phyloP scores from a whole-genome alignment of 106 monocot species.

The Agapanthus africanus region DNA sequence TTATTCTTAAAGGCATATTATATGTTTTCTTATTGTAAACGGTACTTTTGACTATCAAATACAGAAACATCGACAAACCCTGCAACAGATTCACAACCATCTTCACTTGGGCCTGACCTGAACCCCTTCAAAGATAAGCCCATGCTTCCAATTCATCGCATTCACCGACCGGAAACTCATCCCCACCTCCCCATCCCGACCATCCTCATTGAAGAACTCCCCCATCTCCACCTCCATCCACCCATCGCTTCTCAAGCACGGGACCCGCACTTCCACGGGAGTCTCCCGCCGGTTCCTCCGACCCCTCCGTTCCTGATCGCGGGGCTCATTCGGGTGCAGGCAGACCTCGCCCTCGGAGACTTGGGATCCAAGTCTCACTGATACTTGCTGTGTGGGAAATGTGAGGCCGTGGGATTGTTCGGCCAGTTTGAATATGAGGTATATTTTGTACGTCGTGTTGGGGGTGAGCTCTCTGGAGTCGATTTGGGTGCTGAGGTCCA shows the following conservation, averaged over 20 bases:
- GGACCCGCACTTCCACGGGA: background rate
- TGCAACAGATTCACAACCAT: too few species aligned
- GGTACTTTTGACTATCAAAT: too few species aligned
- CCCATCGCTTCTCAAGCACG: constrained; percentile 3
- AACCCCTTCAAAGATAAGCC: constrained; percentile 4
- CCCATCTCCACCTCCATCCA: constrained; percentile 29
- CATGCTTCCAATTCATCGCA: background rate
- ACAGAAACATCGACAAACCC: too few species aligned
- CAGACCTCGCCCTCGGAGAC: background rate
- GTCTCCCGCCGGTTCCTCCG: background rate
- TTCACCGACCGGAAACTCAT: constrained; percentile 1
- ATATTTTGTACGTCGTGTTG: constrained; percentile 26
- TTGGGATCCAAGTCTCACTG: constrained; percentile 13
- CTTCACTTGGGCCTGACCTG: constrained; percentile 5
- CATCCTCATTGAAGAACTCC: constrained; percentile 14
- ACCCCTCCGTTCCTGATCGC: too few species aligned
- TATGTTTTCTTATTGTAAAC: too few species aligned
- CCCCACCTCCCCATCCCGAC: constrained; percentile 8
- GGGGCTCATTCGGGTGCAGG: background rate
- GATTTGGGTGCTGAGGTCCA: constrained; percentile 32
- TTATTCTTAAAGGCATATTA: too few species aligned
- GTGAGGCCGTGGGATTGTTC: constrained; percentile 9
- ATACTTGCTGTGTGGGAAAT: constrained; percentile 12
- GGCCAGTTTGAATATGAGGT: constrained; percentile 34
- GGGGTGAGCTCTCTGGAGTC: constrained; percentile 17